Conservation (phyloP, 306 rosid genomes). For the Dalbergia cultrata region DNA sequence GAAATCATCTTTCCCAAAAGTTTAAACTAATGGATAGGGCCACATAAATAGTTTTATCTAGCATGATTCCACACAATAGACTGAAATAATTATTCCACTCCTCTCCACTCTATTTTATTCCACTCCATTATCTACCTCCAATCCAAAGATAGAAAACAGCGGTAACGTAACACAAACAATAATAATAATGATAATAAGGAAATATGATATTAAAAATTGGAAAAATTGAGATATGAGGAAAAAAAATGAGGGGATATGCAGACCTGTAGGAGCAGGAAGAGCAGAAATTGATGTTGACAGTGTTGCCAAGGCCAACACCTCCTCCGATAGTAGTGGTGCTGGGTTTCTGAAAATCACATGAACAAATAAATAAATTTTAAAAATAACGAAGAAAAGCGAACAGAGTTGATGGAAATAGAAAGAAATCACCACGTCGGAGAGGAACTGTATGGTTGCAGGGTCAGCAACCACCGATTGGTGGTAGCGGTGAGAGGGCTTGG, state of each 20-base stretch:
- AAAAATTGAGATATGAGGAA: not conserved
- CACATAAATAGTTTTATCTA: too few species aligned
- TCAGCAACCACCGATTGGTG: conserved; percentile 41
- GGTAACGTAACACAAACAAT: not conserved
- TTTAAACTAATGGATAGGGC: too few species aligned
- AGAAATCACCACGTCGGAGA: conserved; percentile 41
- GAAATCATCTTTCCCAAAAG: too few species aligned
- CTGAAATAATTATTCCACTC: too few species aligned
- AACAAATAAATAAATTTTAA: not conserved
- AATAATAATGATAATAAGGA: not conserved
- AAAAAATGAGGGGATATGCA: not conserved
- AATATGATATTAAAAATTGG: too few species aligned
- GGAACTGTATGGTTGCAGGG: conserved; percentile 43
- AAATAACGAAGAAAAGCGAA: not conserved
- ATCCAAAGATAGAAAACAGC: too few species aligned
- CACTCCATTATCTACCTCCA: too few species aligned
- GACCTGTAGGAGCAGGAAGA: conserved; percentile 85
- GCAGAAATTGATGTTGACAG: conserved; percentile 68
- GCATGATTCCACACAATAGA: too few species aligned
- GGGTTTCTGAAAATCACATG: conserved; percentile 56
- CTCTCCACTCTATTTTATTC: too few species aligned
- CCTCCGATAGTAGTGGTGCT: conserved; percentile 43
- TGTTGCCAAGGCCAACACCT: conserved; percentile 65
- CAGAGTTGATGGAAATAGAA: conserved; percentile 25
- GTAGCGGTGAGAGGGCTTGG: conserved; percentile 40